phyloP scores from a whole-genome alignment of 257 asterid species.

The Euphrasia confusa region DNA sequence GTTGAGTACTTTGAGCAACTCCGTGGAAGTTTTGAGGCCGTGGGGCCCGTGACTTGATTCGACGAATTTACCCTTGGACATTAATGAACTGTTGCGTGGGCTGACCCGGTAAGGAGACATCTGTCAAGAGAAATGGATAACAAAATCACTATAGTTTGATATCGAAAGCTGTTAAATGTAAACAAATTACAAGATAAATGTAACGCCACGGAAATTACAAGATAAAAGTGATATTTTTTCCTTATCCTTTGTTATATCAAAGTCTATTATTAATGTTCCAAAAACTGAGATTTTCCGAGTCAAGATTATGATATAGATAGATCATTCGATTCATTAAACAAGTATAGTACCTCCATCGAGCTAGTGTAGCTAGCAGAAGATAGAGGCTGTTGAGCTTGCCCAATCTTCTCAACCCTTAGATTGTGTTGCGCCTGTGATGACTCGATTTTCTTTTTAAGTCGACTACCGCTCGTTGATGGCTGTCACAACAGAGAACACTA shows the following conservation, averaged over 20 bases:
- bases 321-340: neutral
- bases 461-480: slow-evolving; percentile 29
- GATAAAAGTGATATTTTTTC: too few relatives aligned
- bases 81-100: slow-evolving; percentile 38
- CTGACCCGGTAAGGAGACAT: slow-evolving; percentile 42
- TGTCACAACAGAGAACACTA: slow-evolving; percentile 30
- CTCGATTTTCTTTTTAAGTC: slow-evolving; percentile 33
- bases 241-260: too few relatives aligned
- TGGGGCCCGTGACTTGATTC: slow-evolving; percentile 48
- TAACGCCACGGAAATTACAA: too few relatives aligned
- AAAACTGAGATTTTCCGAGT: neutral
- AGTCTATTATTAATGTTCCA: neutral
- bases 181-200: too few relatives aligned
- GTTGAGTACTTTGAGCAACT: slow-evolving; percentile 72
- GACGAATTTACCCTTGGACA: slow-evolving; percentile 41
- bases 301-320: slow-evolving; percentile 2
- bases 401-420: slow-evolving; percentile 33
- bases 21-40: slow-evolving; percentile 66
- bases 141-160: neutral
- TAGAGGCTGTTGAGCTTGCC: slow-evolving; percentile 36
- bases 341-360: slow-evolving; percentile 60
- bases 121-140: slow-evolving; percentile 33
- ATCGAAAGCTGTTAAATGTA: too few relatives aligned
- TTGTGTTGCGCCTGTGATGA: slow-evolving; percentile 33
- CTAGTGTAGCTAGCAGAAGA: slow-evolving; percentile 59